Base-by-base conservation (phyloP, 2,329 filamentous ascomycete genomes). In the Amesomyces nigricolor region DNA sequence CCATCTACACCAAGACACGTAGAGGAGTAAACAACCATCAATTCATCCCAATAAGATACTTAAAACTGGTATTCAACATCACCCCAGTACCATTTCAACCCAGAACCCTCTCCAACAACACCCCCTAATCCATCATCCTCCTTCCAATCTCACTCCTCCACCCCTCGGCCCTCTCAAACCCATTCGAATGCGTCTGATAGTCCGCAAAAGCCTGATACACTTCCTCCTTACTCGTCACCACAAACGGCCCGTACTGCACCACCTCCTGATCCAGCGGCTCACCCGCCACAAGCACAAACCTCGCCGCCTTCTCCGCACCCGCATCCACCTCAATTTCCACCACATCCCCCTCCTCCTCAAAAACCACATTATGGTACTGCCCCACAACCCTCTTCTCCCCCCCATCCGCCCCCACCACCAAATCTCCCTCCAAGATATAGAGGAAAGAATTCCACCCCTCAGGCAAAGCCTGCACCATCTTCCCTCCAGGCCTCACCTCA, bases 121-220 rank as follows among this genome's bases (percentile, higher is more conserved):
- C 17, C 38, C 16, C 17, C 47, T 63, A 76, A 13, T 70, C 66
- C 38, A 67, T 71, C 86, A 89, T 89, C 13, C 77, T 77, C 78
- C 90, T 91, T 38, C 88, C 89, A 78, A 96, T 95, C 73, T 95
- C 87, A 67, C 87, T 91, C 71, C 85, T 73, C 90, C 91, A 96
- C 30, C 83, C 81, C 61, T 82, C 78, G 1, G 88, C 88, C 59
- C 88, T 78, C 74, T 94, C 89, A 63, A 94, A 94, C 4, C 89
- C 89, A 69, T 92, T 91, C 38, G 79, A 76, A 60, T 82, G 77
- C 13, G 77, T 83, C 72, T 88, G 86, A 66, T 83, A 94, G 69
- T 94, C 88, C 64, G 82, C 73, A 70, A 94, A 78, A 1, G 89
- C 88, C 74, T 92, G 79, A 65, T 87, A 84, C 4, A 92, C 86